Conservation (phyloP, 2,329 filamentous ascomycete species). For the Karstenula rhodostoma region DNA sequence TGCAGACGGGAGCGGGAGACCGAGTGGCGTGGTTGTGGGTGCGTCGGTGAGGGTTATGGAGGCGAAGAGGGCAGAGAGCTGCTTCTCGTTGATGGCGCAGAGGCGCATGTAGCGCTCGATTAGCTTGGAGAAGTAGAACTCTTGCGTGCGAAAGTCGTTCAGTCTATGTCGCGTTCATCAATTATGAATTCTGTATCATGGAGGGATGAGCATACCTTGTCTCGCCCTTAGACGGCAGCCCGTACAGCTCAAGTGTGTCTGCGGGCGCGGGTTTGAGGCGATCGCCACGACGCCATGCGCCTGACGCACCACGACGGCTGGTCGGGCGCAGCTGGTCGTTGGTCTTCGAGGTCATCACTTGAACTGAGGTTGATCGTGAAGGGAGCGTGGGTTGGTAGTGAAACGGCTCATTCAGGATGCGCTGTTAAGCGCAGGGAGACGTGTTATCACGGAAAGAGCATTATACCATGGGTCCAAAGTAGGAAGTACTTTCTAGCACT, state of each 20-base stretch:
- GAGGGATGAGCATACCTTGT: slow-evolving; percentile 66
- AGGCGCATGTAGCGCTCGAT: slow-evolving; percentile 89
- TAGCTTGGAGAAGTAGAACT: slow-evolving; percentile 86
- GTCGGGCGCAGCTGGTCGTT: slow-evolving; percentile 43
- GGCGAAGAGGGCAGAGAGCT: slow-evolving; percentile 78
- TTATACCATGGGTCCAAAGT: background rate
- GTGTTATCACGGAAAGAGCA: slow-evolving; percentile 16
- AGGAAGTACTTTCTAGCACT: background rate
- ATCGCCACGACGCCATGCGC: slow-evolving; percentile 42
- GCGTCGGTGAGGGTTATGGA: slow-evolving; percentile 58
- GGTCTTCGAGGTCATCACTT: slow-evolving; percentile 36
- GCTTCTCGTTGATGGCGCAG: slow-evolving; percentile 77
- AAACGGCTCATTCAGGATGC: slow-evolving; percentile 4
- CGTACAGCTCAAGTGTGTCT: slow-evolving; percentile 82
- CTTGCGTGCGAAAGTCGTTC: slow-evolving; percentile 76
- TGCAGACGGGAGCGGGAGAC: slow-evolving; percentile 23
- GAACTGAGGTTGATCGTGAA: slow-evolving; percentile 8
- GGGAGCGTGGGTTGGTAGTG: background rate
- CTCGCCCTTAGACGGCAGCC: slow-evolving; percentile 91
- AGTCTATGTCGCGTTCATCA: slow-evolving; percentile 44
- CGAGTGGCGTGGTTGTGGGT: slow-evolving; percentile 24
- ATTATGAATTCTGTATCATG: background rate
- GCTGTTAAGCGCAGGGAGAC: slow-evolving; percentile 8
- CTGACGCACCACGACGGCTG: slow-evolving; percentile 48
- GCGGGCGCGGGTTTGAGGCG: slow-evolving; percentile 73